Percentiles rank a stretch among this genome's conserved stretches.
Evolutionary conservation across 75 land plant species (phyloP).

Genomic region (Cupressus sempervirens): DNA sequence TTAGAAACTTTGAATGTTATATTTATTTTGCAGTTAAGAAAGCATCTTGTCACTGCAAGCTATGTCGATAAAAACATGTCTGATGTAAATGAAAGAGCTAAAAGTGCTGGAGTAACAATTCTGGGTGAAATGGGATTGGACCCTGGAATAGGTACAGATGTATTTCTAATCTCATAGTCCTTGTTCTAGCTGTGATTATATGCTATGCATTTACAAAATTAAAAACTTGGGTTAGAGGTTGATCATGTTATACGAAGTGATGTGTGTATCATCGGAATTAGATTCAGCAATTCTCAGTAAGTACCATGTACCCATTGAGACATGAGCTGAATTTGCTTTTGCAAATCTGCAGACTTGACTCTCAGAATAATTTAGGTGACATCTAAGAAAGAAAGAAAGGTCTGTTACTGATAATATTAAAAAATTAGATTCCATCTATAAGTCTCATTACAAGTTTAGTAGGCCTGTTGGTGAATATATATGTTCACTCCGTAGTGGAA

Average conservation of each 20-base stretch:
- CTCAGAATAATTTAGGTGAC: not conserved
- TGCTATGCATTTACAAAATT: not conserved
- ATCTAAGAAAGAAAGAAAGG: too few relatives aligned
- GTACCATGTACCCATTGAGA: too few relatives aligned
- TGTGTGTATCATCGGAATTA: not conserved
- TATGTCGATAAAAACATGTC: slow-evolving; percentile 80
- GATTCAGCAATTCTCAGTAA: too few relatives aligned
- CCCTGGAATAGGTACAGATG: slow-evolving; percentile 86
- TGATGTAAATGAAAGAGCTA: slow-evolving; percentile 59
- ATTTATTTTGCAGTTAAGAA: slow-evolving; percentile 48
- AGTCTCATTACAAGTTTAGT: too few relatives aligned
- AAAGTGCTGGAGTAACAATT: slow-evolving; percentile 66
- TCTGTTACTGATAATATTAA: too few relatives aligned
- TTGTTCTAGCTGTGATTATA: not conserved
- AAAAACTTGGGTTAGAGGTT: not conserved
- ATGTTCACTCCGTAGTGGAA: too few relatives aligned
- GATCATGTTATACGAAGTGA: not conserved
- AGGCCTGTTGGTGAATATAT: too few relatives aligned
- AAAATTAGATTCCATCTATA: too few relatives aligned
- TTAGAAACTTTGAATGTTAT: not conserved
- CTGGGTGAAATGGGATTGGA: slow-evolving; percentile 99
- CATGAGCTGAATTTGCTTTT: not conserved
- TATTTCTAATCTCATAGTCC: not conserved
- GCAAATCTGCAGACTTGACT: not conserved
- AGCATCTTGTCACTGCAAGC: slow-evolving; percentile 97